phyloP scores from a whole-genome alignment of 805 yeast species.

The Myxozyma melibiosi region DNA sequence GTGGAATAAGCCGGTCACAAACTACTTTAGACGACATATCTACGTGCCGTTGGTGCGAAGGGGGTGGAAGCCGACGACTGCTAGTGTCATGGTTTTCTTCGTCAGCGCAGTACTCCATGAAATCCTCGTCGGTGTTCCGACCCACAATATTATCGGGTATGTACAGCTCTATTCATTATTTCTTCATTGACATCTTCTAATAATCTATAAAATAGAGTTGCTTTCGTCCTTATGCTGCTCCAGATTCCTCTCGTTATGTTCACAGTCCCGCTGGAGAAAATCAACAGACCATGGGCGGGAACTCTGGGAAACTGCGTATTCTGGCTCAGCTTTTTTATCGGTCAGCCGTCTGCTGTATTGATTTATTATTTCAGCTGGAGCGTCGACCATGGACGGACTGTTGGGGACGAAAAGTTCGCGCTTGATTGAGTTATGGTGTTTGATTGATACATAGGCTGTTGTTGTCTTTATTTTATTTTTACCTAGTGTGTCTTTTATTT shows the following conservation, averaged over 20 bases:
- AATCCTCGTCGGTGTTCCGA: conserved; percentile 51
- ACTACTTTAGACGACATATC: conserved; percentile 49
- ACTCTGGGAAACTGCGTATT: conserved; percentile 51
- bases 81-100: conserved; percentile 46
- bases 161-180: too few relatives aligned
- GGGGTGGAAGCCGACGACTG: conserved; percentile 40
- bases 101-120: conserved; percentile 53
- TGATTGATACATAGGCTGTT: not conserved
- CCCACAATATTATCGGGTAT: conserved; percentile 50
- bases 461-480: not conserved
- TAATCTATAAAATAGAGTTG: conserved; percentile 37
- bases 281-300: conserved; percentile 45
- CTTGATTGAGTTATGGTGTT: conserved; percentile 1
- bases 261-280: conserved; percentile 48
- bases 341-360: conserved; percentile 51
- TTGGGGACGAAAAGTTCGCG: conserved; percentile 4
- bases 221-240: conserved; percentile 48
- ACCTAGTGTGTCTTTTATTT: not conserved
- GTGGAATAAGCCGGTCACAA: conserved; percentile 51
- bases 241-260: conserved; percentile 49
- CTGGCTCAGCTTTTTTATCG: conserved; percentile 51
- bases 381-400: conserved; percentile 29
- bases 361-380: conserved; percentile 52
- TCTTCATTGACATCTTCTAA: too few relatives aligned
- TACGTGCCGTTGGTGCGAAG: conserved; percentile 46